phyloP scores from a whole-genome alignment of 257 asterid species.

The Solanum sitiens region DNA sequence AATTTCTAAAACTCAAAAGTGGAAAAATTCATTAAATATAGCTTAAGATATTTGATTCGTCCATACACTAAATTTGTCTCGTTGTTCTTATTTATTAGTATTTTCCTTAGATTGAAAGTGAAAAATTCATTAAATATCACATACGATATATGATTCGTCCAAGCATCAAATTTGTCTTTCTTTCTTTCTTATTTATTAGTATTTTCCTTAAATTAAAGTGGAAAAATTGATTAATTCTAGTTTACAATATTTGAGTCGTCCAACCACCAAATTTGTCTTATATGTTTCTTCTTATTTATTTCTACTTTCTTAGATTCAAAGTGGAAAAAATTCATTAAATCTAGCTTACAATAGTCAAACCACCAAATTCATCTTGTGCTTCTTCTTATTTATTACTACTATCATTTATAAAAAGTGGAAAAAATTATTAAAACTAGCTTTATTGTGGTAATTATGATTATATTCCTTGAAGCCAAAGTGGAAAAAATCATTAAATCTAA shows the following conservation, averaged over 20 bases:
- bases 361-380: background rate
- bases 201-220: background rate
- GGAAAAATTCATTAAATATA: background rate
- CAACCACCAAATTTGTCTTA: background rate
- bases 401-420: no score
- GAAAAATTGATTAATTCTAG: background rate
- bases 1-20: background rate
- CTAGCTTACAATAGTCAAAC: background rate
- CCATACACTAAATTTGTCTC: background rate
- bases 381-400: background rate
- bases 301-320: background rate
- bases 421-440: background rate
- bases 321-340: background rate
- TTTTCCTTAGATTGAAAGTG: background rate
- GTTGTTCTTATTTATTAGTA: background rate
- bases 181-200: background rate
- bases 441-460: background rate
- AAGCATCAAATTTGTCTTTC: background rate
- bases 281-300: background rate
- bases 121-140: background rate
- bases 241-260: background rate
- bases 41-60: background rate
- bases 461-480: background rate
- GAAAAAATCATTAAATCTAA: background rate
- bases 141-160: background rate